Conservation (phyloP, 73 alveolate genomes). For the Effrenium voratum region DNA sequence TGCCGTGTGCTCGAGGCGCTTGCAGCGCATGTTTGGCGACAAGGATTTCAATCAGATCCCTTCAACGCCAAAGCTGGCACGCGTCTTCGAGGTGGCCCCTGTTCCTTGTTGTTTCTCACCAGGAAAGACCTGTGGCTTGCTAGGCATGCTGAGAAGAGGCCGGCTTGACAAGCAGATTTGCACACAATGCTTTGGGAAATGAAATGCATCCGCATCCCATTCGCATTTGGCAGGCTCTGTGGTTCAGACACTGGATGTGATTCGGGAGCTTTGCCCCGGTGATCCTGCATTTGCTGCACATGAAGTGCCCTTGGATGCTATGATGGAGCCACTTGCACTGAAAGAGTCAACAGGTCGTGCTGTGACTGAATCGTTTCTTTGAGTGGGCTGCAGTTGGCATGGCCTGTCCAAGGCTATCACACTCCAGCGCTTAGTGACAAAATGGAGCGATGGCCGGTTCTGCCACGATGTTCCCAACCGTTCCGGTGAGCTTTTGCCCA, state of each 20-base stretch:
- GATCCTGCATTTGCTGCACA: conserved; percentile 58
- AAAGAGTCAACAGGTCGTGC: no score
- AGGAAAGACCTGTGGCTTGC: neutral
- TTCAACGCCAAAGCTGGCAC: conserved; percentile 34
- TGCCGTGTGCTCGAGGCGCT: conserved; percentile 59
- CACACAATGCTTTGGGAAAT: neutral
- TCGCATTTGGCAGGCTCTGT: conserved; percentile 25
- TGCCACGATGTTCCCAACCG: no score
- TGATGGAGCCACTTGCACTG: conserved; percentile 29
- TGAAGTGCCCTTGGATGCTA: conserved; percentile 73
- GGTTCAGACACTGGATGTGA: conserved; percentile 80
- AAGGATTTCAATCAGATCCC: conserved; percentile 63
- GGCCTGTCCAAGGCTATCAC: no score
- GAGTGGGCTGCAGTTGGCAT: no score
- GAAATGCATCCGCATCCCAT: neutral
- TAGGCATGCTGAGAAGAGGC: conserved; percentile 17
- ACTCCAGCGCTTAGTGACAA: no score
- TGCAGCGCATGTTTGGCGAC: conserved; percentile 90
- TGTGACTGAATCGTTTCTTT: no score
- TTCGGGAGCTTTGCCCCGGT: conserved; percentile 37
- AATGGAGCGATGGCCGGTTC: no score
- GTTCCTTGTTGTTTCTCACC: neutral
- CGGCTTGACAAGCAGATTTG: neutral
- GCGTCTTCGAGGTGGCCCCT: conserved; percentile 21
- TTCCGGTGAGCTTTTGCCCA: no score